These are phyloP conservation scores for Cucurbita moschata DNA, from an alignment of 306 rosid genomes.

Conservation along the genomic window DNA sequence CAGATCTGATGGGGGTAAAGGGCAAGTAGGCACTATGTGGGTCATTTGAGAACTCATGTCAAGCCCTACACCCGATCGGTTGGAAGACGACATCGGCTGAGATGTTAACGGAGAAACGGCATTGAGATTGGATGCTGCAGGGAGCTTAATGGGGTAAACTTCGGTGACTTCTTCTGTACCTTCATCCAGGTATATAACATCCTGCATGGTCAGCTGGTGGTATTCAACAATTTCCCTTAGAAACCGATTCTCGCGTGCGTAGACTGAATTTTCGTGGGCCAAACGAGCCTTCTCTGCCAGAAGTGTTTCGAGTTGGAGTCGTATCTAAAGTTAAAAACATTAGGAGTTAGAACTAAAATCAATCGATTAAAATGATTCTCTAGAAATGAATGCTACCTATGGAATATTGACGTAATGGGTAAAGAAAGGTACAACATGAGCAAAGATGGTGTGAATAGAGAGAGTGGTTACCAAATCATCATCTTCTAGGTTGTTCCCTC, in stretches of 20 bases:
- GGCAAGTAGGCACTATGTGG: slow-evolving; percentile 10
- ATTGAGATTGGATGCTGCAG: slow-evolving; percentile 17
- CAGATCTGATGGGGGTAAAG: slow-evolving; percentile 7
- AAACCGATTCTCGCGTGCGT: slow-evolving; percentile 89
- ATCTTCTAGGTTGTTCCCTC: slow-evolving; percentile 76
- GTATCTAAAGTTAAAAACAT: slow-evolving; percentile 42
- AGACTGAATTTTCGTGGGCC: slow-evolving; percentile 82
- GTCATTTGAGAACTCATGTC: slow-evolving; percentile 19
- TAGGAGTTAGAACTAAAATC: background rate
- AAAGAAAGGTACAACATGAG: background rate
- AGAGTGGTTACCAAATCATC: slow-evolving; percentile 71
- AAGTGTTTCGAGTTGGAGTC: slow-evolving; percentile 89
- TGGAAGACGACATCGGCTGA: slow-evolving; percentile 9
- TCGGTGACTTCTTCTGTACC: slow-evolving; percentile 79
- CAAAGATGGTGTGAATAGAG: background rate
- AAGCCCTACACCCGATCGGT: slow-evolving; percentile 13
- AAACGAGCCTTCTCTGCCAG: slow-evolving; percentile 89
- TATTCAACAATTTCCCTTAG: slow-evolving; percentile 88
- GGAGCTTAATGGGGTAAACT: slow-evolving; percentile 62
- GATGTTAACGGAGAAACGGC: slow-evolving; percentile 17
- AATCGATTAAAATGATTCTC: background rate
- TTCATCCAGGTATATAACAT: slow-evolving; percentile 86
- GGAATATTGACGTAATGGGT: background rate
- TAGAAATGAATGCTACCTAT: background rate
- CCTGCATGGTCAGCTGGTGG: slow-evolving; percentile 97